phyloP scores from a whole-genome alignment of 2,329 filamentous ascomycete species.

The Diplodia mutila region DNA sequence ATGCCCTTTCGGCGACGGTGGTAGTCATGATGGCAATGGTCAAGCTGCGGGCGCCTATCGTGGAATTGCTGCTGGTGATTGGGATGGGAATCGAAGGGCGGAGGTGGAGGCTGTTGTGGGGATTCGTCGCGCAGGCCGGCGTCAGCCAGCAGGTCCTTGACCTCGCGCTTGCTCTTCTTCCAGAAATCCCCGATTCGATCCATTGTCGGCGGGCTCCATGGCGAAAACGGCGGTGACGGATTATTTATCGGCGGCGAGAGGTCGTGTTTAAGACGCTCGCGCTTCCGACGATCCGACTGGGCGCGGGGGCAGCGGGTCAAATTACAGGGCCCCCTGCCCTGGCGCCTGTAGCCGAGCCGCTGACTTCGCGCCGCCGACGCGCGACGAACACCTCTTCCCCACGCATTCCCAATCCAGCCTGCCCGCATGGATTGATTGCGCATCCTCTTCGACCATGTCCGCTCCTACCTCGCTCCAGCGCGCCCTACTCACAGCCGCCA shows the following conservation, averaged over 20 bases:
- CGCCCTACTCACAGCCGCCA: constrained; percentile 64
- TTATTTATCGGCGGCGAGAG: constrained; percentile 5
- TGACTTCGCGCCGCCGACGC: constrained; percentile 17
- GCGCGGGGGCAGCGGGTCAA: background rate
- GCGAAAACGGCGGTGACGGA: background rate
- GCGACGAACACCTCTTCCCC: constrained; percentile 15
- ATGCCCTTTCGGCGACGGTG: constrained; percentile 19
- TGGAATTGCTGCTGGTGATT: constrained; percentile 4
- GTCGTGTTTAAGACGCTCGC: constrained; percentile 6
- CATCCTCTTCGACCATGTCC: constrained; percentile 1
- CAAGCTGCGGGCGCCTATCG: constrained; percentile 3
- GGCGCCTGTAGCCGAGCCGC: background rate
- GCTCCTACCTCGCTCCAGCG: background rate
- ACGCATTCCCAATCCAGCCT: constrained; percentile 10
- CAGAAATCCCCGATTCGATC: constrained; percentile 15
- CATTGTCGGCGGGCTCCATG: constrained; percentile 1
- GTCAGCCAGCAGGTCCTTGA: constrained; percentile 11
- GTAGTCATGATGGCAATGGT: constrained; percentile 13
- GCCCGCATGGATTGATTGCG: constrained; percentile 18
- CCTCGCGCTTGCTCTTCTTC: constrained; percentile 20
- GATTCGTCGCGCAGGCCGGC: constrained; percentile 10
- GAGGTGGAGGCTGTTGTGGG: background rate
- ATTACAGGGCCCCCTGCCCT: background rate
- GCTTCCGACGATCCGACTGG: constrained; percentile 12
- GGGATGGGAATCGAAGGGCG: constrained; percentile 9